Conservation (phyloP, 495 filamentous ascomycete species). For the Glutinoglossum americanum region DNA sequence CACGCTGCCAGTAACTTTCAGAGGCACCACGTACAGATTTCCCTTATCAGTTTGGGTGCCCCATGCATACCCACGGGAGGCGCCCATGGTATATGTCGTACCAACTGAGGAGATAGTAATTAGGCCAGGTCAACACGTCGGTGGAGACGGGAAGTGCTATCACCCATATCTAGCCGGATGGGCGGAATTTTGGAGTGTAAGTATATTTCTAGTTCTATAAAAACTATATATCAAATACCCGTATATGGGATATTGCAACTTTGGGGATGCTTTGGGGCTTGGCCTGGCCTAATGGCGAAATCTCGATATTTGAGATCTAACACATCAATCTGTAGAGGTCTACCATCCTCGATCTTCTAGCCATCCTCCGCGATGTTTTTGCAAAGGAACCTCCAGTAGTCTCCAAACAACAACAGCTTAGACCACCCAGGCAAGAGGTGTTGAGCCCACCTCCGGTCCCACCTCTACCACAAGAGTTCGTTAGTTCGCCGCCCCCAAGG, state of each 20-base stretch:
- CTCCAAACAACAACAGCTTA: slow-evolving; percentile 39
- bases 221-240: neutral
- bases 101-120: slow-evolving; percentile 79
- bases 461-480: slow-evolving; percentile 44
- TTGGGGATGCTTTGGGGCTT: neutral
- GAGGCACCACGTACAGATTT: slow-evolving; percentile 76
- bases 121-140: slow-evolving; percentile 80
- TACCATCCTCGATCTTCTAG: slow-evolving; percentile 57
- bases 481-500: neutral
- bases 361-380: slow-evolving; percentile 69
- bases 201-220: slow-evolving; percentile 15
- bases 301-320: neutral
- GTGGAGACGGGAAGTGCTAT: slow-evolving; percentile 81
- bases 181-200: slow-evolving; percentile 76
- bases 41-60: slow-evolving; percentile 92
- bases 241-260: neutral
- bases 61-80: slow-evolving; percentile 66
- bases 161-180: slow-evolving; percentile 88
- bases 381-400: slow-evolving; percentile 85
- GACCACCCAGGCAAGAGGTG: slow-evolving; percentile 20
- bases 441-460: slow-evolving; percentile 42
- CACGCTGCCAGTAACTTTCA: slow-evolving; percentile 71
- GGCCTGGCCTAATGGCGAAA: neutral
- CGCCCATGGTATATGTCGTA: slow-evolving; percentile 71
- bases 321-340: slow-evolving; percentile 36